A percentile compares a stretch with the other conserved stretches of the same genome.
phyloP scores from a whole-genome alignment of 192 early-diverging fungal species.

The Umbelopsis sp. region DNA sequence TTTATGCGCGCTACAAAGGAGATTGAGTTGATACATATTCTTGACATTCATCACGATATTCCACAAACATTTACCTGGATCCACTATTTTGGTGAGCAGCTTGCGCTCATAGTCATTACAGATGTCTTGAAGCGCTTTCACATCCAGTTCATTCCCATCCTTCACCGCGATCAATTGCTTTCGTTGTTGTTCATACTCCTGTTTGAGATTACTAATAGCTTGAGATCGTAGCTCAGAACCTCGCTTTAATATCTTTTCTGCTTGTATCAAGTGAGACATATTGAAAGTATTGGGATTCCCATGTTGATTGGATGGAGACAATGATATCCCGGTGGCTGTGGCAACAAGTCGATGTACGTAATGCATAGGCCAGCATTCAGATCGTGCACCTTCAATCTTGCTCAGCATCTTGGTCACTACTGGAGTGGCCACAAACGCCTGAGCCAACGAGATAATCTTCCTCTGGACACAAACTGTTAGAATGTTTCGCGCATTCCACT shows the following conservation, averaged over 20 bases:
- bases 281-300: slow-evolving; percentile 34
- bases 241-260: slow-evolving; percentile 12
- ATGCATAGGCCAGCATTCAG: slow-evolving; percentile 46
- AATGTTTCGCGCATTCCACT: slow-evolving; percentile 51
- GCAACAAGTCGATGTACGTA: slow-evolving; percentile 50
- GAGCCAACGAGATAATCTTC: slow-evolving; percentile 17
- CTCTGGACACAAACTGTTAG: slow-evolving; percentile 21
- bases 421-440: slow-evolving; percentile 23
- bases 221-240: neutral
- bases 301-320: slow-evolving; percentile 26
- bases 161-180: neutral
- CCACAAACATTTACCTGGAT: slow-evolving; percentile 58
- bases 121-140: slow-evolving; percentile 35
- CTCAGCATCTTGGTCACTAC: slow-evolving; percentile 24
- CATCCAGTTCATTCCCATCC: slow-evolving; percentile 5
- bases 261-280: neutral
- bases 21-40: neutral
- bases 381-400: slow-evolving; percentile 34
- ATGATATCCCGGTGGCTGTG: slow-evolving; percentile 45
- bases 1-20: slow-evolving; percentile 49
- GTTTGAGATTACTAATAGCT: neutral
- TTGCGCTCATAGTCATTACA: slow-evolving; percentile 74
- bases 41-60: neutral
- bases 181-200: neutral
- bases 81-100: slow-evolving; percentile 77